Evolutionary conservation across 306 rosid species (phyloP).

Genomic region (Astragalus glycyphyllos): DNA sequence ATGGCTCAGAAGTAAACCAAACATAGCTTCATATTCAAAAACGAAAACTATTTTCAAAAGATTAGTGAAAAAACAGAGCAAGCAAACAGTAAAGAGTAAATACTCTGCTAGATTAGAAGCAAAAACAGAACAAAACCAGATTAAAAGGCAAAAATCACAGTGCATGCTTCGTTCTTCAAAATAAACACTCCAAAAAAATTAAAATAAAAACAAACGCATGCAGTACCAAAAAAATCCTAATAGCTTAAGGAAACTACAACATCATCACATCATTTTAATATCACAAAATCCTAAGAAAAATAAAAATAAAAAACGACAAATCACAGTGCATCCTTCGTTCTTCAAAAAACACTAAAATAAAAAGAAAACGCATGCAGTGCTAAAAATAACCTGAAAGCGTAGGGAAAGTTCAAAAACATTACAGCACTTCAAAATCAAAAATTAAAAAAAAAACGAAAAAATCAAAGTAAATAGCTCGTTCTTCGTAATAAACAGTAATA

Average conservation of each 20-base stretch:
- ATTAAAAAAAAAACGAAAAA: neutral
- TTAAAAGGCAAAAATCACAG: neutral
- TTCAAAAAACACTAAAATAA: neutral
- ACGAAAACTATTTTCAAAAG: neutral
- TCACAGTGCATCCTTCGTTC: too few species aligned
- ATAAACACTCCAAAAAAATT: neutral
- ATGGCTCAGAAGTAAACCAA: neutral
- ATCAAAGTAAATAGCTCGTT: too few species aligned
- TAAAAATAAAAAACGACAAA: too few species aligned
- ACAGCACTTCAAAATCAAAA: neutral
- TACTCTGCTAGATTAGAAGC: neutral
- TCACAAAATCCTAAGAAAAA: neutral
- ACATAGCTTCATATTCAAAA: neutral
- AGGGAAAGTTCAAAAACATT: neutral
- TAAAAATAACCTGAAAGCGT: neutral
- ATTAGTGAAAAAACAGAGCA: neutral
- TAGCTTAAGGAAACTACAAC: neutral
- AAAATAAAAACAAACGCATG: slow-evolving; percentile 31
- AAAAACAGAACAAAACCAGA: neutral
- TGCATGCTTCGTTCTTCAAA: neutral
- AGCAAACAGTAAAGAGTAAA: neutral
- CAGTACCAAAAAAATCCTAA: neutral
- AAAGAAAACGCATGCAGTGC: slow-evolving; percentile 23
- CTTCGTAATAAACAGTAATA: neutral
- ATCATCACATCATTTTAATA: neutral